These are phyloP conservation scores for Breviolum minutum DNA, from an alignment of 73 alveolate genomes.

Conservation along the genomic window DNA sequence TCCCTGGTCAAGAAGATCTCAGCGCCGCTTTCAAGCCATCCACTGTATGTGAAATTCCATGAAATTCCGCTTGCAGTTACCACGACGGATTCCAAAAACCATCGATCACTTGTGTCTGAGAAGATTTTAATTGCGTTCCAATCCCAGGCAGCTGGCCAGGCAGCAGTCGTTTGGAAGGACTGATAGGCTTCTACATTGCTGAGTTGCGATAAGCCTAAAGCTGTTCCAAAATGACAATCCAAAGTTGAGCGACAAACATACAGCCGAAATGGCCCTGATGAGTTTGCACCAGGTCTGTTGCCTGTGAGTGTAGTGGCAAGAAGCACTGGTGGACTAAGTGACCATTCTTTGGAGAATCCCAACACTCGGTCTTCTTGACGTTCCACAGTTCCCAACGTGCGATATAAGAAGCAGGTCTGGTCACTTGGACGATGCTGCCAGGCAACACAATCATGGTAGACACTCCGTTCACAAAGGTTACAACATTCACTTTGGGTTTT, in stretches of 20 bases:
- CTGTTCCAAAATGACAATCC: slow-evolving; percentile 22
- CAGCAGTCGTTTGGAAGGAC: neutral
- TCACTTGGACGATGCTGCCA: slow-evolving; percentile 75
- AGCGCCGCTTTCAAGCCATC: slow-evolving; percentile 49
- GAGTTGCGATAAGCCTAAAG: neutral
- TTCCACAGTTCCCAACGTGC: neutral
- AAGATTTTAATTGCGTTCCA: slow-evolving; percentile 58
- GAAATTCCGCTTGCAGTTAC: slow-evolving; percentile 47
- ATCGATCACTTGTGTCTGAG: slow-evolving; percentile 25
- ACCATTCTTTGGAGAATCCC: slow-evolving; percentile 30
- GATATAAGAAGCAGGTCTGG: slow-evolving; percentile 46
- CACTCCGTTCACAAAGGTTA: slow-evolving; percentile 6
- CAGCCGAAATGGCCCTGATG: slow-evolving; percentile 55
- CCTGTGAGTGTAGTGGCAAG: slow-evolving; percentile 37
- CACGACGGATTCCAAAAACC: slow-evolving; percentile 55
- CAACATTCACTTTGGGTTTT: slow-evolving; percentile 66
- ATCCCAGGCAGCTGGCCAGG: slow-evolving; percentile 61
- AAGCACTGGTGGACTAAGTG: too few relatives aligned
- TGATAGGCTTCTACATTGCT: slow-evolving; percentile 34
- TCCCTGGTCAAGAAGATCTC: slow-evolving; percentile 11
- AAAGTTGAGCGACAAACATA: slow-evolving; percentile 61
- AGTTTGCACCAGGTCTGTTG: slow-evolving; percentile 31
- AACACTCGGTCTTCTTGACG: slow-evolving; percentile 57
- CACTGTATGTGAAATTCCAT: slow-evolving; percentile 77
- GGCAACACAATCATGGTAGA: slow-evolving; percentile 18